Conservation (phyloP, 441 rosid species). For the Arabidopsis lyrata region DNA sequence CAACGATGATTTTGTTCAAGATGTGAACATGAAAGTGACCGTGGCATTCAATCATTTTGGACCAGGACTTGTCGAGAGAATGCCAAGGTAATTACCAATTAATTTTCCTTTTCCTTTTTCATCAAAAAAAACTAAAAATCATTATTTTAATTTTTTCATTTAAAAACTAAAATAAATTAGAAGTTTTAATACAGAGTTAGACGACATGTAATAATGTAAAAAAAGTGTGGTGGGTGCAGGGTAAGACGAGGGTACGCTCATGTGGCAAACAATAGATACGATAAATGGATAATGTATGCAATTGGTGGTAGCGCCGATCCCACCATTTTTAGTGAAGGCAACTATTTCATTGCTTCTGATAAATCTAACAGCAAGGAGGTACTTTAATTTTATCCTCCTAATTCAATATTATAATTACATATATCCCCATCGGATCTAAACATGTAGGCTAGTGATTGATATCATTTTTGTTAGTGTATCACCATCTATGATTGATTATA, state of each 20-base stretch:
- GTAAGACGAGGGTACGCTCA: slow-evolving; percentile 74
- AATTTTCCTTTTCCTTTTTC: too few species aligned
- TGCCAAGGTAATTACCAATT: slow-evolving; percentile 83
- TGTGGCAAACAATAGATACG: slow-evolving; percentile 73
- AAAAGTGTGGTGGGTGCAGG: slow-evolving; percentile 43
- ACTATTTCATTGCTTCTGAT: slow-evolving; percentile 63
- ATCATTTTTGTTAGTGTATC: too few species aligned
- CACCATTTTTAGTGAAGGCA: slow-evolving; percentile 75
- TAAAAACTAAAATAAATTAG: too few species aligned
- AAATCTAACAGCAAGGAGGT: slow-evolving; percentile 49
- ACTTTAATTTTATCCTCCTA: background rate
- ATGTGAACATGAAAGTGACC: slow-evolving; percentile 77
- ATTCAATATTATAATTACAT: background rate
- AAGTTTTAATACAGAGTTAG: background rate
- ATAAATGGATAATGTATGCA: slow-evolving; percentile 74
- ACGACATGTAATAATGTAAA: slow-evolving; percentile 5
- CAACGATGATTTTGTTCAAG: slow-evolving; percentile 58
- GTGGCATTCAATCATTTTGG: slow-evolving; percentile 85
- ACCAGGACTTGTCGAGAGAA: slow-evolving; percentile 80
- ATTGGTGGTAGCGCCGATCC: slow-evolving; percentile 81
- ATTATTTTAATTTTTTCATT: too few species aligned
- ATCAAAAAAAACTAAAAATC: too few species aligned
- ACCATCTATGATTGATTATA: too few species aligned
- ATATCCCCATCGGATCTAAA: background rate
- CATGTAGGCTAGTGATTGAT: too few species aligned